Conservation (phyloP, 2,329 filamentous ascomycete genomes). For the Trichoderma guizhouense region DNA sequence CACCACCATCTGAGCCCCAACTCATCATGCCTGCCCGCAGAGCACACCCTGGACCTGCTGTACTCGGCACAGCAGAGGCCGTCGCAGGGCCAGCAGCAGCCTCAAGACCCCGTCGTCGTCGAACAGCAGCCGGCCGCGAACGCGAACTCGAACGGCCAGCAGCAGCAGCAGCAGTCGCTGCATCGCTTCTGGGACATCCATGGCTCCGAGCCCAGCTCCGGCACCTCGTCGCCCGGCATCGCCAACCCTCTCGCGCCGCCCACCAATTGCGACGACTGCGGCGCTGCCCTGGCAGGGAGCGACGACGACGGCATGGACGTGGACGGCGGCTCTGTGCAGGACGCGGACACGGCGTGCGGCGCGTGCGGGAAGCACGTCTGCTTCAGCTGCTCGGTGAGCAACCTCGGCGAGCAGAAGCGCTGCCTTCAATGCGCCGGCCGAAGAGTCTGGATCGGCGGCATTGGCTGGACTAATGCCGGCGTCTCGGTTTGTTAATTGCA, state of each 20-base stretch:
- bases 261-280: conserved; percentile 54
- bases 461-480: conserved; percentile 23
- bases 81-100: conserved; percentile 19
- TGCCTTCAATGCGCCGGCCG: conserved; percentile 52
- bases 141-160: conserved; percentile 4
- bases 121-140: background rate
- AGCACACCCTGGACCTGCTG: conserved; percentile 55
- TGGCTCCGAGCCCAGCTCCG: conserved; percentile 34
- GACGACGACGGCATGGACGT: conserved; percentile 39
- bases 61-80: conserved; percentile 51
- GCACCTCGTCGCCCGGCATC: conserved; percentile 25
- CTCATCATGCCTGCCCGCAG: conserved; percentile 33
- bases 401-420: conserved; percentile 51
- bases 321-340: conserved; percentile 30
- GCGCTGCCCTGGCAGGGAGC: conserved; percentile 28
- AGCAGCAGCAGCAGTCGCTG: conserved; percentile 42
- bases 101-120: background rate
- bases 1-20: conserved; percentile 19
- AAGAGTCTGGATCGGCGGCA: conserved; percentile 24
- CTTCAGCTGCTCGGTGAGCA: conserved; percentile 57
- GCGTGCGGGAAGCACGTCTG: conserved; percentile 56
- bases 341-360: conserved; percentile 38
- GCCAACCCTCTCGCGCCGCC: conserved; percentile 23
- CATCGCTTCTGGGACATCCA: conserved; percentile 60
- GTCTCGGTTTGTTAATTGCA: conserved; percentile 26